phyloP scores from a whole-genome alignment of 2,329 filamentous ascomycete genomes.

The Grosmannia clavigera region DNA sequence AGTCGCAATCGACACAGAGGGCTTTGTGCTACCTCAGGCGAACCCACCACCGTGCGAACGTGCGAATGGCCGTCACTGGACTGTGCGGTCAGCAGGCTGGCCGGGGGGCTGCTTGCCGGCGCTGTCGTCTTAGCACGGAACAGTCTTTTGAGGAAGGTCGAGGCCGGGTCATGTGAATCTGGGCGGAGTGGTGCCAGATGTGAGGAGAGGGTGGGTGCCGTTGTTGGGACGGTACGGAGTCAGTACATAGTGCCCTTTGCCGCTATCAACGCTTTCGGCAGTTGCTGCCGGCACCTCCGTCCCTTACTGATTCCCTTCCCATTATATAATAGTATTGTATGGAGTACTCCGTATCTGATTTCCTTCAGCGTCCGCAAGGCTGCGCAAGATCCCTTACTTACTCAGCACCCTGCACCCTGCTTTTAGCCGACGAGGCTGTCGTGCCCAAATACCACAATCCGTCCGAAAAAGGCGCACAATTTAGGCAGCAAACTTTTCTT shows the following conservation, averaged over 20 bases:
- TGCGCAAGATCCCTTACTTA: background rate
- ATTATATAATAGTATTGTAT: background rate
- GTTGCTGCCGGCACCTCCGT: too few species aligned
- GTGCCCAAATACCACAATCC: background rate
- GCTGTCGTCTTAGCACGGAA: background rate
- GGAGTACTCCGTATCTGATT: too few species aligned
- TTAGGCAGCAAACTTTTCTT: background rate
- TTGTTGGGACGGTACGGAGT: too few species aligned
- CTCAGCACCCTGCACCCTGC: background rate
- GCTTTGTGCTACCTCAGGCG: background rate
- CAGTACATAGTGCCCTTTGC: too few species aligned
- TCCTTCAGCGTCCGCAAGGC: background rate
- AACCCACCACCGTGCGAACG: background rate
- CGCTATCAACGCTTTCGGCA: too few species aligned
- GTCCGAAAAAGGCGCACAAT: background rate
- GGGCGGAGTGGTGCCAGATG: background rate
- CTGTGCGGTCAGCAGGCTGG: background rate
- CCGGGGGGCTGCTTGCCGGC: too few species aligned
- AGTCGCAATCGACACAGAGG: too few species aligned
- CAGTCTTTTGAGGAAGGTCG: background rate
- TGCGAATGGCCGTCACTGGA: background rate
- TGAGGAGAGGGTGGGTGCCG: background rate
- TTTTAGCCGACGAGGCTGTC: background rate
- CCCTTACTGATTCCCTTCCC: too few species aligned
- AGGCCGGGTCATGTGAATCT: background rate